phyloP scores from a whole-genome alignment of 2,329 filamentous ascomycete species.

The Aureobasidium sp. region DNA sequence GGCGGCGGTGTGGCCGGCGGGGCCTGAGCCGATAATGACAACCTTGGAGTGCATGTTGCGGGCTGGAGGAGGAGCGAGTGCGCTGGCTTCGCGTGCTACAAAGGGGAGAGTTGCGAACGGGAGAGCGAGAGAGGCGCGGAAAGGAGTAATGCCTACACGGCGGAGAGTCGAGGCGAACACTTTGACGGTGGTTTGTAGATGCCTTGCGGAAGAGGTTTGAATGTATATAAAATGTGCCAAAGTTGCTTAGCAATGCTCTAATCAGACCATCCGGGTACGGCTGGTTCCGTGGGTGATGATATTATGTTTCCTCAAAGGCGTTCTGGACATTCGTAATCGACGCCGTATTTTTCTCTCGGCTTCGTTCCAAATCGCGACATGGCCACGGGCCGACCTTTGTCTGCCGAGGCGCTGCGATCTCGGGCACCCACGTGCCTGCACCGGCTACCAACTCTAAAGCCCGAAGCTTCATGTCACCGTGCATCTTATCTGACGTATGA shows the following conservation, averaged over 20 bases:
- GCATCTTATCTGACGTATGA: neutral
- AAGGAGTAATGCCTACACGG: conserved; percentile 51
- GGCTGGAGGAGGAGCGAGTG: conserved; percentile 26
- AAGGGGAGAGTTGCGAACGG: conserved; percentile 31
- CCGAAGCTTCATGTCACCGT: neutral
- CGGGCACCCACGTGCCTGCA: neutral
- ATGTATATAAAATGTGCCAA: neutral
- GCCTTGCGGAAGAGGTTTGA: neutral
- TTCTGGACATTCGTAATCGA: neutral
- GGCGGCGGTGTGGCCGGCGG: conserved; percentile 93
- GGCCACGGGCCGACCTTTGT: neutral
- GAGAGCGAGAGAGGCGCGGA: conserved; percentile 64
- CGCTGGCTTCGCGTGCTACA: conserved; percentile 16
- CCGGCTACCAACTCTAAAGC: neutral
- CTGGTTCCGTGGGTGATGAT: neutral
- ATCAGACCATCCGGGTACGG: conserved; percentile 8
- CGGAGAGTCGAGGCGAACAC: conserved; percentile 82
- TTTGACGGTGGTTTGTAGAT: conserved; percentile 52
- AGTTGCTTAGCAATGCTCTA: conserved; percentile 11
- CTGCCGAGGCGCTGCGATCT: neutral
- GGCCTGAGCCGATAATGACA: conserved; percentile 73
- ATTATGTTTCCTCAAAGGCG: neutral
- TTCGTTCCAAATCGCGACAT: neutral
- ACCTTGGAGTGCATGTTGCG: conserved; percentile 86
- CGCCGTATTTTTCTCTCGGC: conserved; percentile 3